phyloP scores from a whole-genome alignment of 345 rosid species.

The Lagerstroemia speciosa region DNA sequence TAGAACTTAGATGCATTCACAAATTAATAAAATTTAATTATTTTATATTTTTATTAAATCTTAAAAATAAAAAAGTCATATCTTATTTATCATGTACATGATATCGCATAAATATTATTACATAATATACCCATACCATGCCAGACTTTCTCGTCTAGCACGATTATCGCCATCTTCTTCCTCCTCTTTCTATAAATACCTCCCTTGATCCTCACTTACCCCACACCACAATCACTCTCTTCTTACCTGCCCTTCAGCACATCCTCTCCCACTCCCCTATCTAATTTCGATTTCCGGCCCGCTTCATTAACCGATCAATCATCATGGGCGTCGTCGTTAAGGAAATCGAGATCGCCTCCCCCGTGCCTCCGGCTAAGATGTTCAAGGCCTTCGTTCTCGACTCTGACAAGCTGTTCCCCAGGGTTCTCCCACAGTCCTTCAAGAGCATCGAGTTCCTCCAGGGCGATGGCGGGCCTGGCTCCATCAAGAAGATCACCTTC shows the following conservation, averaged over 20 bases:
- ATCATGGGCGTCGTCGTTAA: not conserved
- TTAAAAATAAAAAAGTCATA: no score
- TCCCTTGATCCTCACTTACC: not conserved
- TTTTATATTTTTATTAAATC: no score
- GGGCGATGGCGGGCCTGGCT: not conserved
- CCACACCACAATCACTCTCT: not conserved
- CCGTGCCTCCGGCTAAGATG: constrained; percentile 11
- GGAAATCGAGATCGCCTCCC: not conserved
- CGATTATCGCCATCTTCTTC: not conserved
- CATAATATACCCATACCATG: no score
- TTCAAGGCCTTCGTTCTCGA: constrained; percentile 20
- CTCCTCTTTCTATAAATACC: not conserved
- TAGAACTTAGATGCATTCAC: no score
- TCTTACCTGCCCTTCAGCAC: not conserved
- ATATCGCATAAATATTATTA: no score
- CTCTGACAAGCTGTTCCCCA: constrained; percentile 9
- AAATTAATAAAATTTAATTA: no score
- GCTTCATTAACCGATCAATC: not conserved
- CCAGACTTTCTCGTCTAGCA: no score
- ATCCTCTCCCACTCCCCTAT: not conserved
- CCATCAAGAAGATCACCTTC: not conserved
- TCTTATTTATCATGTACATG: no score
- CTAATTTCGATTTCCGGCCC: not conserved
- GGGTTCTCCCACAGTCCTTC: constrained; percentile 12
- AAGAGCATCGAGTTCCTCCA: not conserved